Evolutionary conservation across 2,329 filamentous ascomycete genomes (phyloP).

Genomic region (Apiospora hydei): DNA sequence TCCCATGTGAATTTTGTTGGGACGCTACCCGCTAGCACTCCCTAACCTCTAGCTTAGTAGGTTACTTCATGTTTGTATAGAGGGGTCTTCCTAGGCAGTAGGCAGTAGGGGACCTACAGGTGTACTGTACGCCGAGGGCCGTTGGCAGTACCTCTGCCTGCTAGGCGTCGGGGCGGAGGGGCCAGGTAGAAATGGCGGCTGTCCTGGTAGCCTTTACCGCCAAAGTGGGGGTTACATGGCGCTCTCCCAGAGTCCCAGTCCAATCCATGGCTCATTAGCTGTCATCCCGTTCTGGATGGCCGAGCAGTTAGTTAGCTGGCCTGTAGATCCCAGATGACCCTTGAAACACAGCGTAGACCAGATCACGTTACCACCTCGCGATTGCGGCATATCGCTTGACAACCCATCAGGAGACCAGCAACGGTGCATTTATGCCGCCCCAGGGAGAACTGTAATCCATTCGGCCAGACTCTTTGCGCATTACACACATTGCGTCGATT

Average conservation of each 20-base stretch:
- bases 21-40: conserved; percentile 6
- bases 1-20: conserved; percentile 25
- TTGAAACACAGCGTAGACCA: conserved; percentile 1
- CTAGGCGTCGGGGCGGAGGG: not conserved
- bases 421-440: not conserved
- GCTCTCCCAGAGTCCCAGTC: not conserved
- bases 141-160: not conserved
- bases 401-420: not conserved
- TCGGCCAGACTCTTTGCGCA: not conserved
- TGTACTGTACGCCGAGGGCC: not conserved
- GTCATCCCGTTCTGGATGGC: conserved; percentile 14
- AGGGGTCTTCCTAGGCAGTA: not conserved
- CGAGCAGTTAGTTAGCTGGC: conserved; percentile 9
- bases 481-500: not conserved
- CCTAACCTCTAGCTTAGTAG: not conserved
- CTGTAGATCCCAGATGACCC: conserved; percentile 8
- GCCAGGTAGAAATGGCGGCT: not conserved
- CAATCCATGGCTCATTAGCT: conserved; percentile 2
- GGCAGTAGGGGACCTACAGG: not conserved
- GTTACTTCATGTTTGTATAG: conserved; percentile 11
- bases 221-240: conserved; percentile 3
- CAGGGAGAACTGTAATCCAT: not conserved
- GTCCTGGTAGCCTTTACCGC: conserved; percentile 1
- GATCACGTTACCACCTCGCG: conserved; percentile 14
- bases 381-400: conserved; percentile 14